A percentile compares a stretch with the other conserved stretches of the same genome.
phyloP scores from a whole-genome alignment of 2,329 filamentous ascomycete species.

The Colletotrichum tofieldiae region DNA sequence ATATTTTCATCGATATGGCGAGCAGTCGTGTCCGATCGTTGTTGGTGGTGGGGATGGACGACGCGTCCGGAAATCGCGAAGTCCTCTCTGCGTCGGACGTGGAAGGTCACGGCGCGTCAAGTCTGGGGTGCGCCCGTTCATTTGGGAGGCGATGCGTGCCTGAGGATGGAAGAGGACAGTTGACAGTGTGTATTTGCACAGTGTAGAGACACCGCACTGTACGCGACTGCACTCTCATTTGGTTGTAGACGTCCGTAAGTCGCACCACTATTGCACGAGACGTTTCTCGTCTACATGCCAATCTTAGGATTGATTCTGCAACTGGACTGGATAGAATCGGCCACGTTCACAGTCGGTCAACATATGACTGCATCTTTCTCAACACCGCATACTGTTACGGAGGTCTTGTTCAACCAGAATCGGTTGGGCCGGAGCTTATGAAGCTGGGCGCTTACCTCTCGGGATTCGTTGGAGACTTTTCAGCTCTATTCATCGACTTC shows the following conservation, averaged over 20 bases:
- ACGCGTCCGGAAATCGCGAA: slow-evolving; percentile 42
- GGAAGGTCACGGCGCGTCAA: slow-evolving; percentile 32
- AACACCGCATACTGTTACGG: no score
- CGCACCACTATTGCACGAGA: neutral
- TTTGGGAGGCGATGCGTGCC: slow-evolving; percentile 33
- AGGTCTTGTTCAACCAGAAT: neutral
- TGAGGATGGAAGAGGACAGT: slow-evolving; percentile 23
- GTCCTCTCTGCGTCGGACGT: slow-evolving; percentile 28
- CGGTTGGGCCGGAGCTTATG: neutral
- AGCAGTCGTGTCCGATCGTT: slow-evolving; percentile 25
- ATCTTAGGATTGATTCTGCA: no score
- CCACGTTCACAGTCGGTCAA: neutral
- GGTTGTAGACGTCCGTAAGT: neutral
- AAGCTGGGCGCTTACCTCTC: neutral
- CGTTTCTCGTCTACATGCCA: neutral
- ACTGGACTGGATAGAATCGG: neutral
- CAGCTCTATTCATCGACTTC: neutral
- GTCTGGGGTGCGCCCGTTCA: slow-evolving; percentile 24
- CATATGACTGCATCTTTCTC: neutral
- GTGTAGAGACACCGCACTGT: neutral
- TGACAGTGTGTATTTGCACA: neutral
- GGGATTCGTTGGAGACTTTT: neutral
- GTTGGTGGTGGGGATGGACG: slow-evolving; percentile 42
- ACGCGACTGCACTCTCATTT: neutral
- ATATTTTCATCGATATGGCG: slow-evolving; percentile 38